Evolutionary conservation across 129 eudicot species (phyloP).

Genomic region (Flaveria ramosissima): DNA sequence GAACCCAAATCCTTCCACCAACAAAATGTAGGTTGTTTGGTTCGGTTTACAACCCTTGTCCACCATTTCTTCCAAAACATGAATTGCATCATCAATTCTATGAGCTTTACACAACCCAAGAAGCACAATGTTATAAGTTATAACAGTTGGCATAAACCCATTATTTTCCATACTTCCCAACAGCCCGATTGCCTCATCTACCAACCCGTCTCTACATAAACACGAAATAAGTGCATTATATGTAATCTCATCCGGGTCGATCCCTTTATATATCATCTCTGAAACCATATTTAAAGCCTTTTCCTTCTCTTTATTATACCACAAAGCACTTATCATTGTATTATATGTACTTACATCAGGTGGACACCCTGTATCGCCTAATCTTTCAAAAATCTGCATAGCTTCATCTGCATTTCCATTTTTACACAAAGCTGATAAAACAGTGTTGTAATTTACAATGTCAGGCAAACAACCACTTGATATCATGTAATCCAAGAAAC

Average conservation of each 20-base stretch:
- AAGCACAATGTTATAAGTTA: constrained; percentile 64
- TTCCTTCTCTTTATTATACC: constrained; percentile 53
- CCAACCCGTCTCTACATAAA: constrained; percentile 72
- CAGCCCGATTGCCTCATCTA: constrained; percentile 65
- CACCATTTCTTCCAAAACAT: constrained; percentile 64
- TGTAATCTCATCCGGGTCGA: constrained; percentile 68
- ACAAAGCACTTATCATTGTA: constrained; percentile 72
- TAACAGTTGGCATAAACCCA: constrained; percentile 48
- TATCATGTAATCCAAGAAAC: constrained; percentile 64
- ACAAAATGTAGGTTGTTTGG: constrained; percentile 63
- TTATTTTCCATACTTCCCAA: constrained; percentile 56
- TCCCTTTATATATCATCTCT: constrained; percentile 57
- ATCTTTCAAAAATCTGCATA: constrained; percentile 51
- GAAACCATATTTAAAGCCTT: constrained; percentile 51
- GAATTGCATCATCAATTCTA: constrained; percentile 60
- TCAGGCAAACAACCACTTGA: constrained; percentile 63
- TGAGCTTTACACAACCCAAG: constrained; percentile 78
- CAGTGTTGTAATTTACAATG: constrained; percentile 68
- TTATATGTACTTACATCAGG: constrained; percentile 72
- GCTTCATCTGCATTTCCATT: constrained; percentile 62
- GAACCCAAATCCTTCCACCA: constrained; percentile 80
- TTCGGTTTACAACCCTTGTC: constrained; percentile 60
- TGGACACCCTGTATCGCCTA: constrained; percentile 57
- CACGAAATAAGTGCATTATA: constrained; percentile 73
- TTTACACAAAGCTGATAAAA: constrained; percentile 65